Base-by-base conservation (phyloP, 116 monocot species). In the Trichopus zeylanicus region DNA sequence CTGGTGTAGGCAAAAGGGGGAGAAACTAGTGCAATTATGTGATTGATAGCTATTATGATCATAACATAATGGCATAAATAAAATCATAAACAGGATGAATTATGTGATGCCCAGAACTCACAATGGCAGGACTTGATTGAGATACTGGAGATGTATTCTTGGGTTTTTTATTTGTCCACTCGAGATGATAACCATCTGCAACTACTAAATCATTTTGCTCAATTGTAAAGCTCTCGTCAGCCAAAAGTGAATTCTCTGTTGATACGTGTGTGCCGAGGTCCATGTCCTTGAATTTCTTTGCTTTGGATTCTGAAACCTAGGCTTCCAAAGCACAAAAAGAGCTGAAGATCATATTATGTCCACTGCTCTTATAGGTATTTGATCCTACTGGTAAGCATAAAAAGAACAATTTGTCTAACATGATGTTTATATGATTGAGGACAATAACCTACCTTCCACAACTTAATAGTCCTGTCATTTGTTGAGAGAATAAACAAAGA, bases 401-500 rank as follows among this genome's bases (percentile, higher is more conserved):
- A n/a, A n/a, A n/a, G n/a, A n/a, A n/a, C n/a, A n/a, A n/a, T n/a
- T n/a, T n/a, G n/a, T n/a, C n/a, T n/a, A 42, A 42, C 42, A 42
- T 13, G 42, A n/a, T 4, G 13, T 42, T 15, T n/a, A 42, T 3
- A 42, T n/a, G n/a, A n/a, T 48, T 48, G 10, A 18, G 4, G 13
- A 20, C 48, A 20, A 7, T 55, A 30, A 2, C 27, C n/a, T 60
- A 87, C 87, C 87, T 87, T 87, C 87, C 87, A 87, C 29, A 87
- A 65, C 59, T 87, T 87, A 38, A 87, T 79, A 15, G 82, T 82
- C 54, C 74, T 67, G 60, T 71, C 72, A 67, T 87, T 87, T 28
- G 82, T 70, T n/a, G 87, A 79, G 56, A 87, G 79, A 65, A 87
- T 67, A 54, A 76, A 74, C 23, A 74, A 29, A 48, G 87, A 79